These are phyloP conservation scores for Fremontodendron californicum DNA, from an alignment of 345 rosid genomes.

Conservation along the genomic window DNA sequence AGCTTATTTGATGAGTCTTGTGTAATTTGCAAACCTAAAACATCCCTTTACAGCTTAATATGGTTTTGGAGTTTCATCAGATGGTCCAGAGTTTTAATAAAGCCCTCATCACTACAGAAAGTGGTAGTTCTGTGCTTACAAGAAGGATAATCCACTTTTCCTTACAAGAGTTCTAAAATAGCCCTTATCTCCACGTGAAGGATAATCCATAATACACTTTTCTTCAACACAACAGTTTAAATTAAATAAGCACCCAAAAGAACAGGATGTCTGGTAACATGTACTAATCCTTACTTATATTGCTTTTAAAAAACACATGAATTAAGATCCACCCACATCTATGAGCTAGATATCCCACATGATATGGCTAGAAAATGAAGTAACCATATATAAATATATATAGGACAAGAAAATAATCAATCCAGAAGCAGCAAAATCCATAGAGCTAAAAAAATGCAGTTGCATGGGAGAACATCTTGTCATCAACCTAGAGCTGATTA, in stretches of 20 bases:
- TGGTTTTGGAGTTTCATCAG: not conserved
- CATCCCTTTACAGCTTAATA: not conserved
- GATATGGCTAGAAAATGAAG: not conserved
- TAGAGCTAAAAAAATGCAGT: not conserved
- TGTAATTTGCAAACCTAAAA: not conserved
- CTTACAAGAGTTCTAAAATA: not conserved
- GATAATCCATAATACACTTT: not conserved
- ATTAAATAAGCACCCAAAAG: not conserved
- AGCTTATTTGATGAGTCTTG: not conserved
- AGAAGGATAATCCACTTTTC: not conserved
- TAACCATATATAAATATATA: not conserved
- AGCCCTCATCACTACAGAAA: not conserved
- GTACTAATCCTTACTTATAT: not conserved
- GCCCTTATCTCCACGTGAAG: not conserved
- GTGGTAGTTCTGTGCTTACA: not conserved
- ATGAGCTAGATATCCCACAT: not conserved
- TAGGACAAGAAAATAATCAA: not conserved
- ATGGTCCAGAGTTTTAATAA: not conserved
- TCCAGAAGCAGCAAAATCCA: not conserved
- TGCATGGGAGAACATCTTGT: not conserved
- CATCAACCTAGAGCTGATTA: not conserved
- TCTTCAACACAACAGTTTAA: not conserved
- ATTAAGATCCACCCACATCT: not conserved
- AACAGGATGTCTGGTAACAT: not conserved
- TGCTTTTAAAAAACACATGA: not conserved